Base-by-base conservation (phyloP, 768 basidiomycete genomes). In the Trametes sanguinea region DNA sequence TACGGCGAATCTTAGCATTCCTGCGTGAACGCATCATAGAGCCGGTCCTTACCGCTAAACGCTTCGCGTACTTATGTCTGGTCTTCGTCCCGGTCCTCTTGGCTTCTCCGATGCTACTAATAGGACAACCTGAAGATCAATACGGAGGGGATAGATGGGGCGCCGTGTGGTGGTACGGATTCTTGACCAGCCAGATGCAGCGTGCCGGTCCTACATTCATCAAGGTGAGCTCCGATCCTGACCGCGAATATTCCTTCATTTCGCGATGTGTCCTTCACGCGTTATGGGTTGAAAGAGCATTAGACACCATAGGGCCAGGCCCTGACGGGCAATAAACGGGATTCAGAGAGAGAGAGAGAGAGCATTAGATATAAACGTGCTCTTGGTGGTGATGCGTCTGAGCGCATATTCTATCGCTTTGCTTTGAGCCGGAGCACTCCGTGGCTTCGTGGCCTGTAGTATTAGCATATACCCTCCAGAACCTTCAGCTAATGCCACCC, bases 111-210 rank as follows among this genome's bases (percentile, higher is more conserved):
- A 91, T 98, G 86, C 78, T 98, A 17, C 78, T 95, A 29, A 76
- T 88, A 8, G 90, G 87, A 17, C 78, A 74, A 37, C 82, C 81
- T 17, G 80, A 84, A 56, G 77, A 77, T 46, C 75, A 76, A 51
- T 77, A 85, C 47, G 82, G 81, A 11, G 89, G 90, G 14, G 94
- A 95, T 65, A 83, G 85, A 68, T 94, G 93, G 93, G 94, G 94
- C 40, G 94, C 94, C 1, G 82, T 95, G 3, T 97, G 94, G 96
- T 99, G 97, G 97, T 98, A 98, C 72, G 84, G 81, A n/a, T 82
- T 93, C 54, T 78, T 99, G 14, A 93, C 94, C 6, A 77, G 75
- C 46, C 89, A 88, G 73, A 98, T 99, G 97, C 88, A 95, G 75
- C 79, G 86, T 5, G 96, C 96, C 8, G 97, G 97, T 1, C 97